Evolutionary conservation across 2,329 filamentous ascomycete genomes (phyloP).

Genomic region (Immersiporthe knoxdaviesiana): DNA sequence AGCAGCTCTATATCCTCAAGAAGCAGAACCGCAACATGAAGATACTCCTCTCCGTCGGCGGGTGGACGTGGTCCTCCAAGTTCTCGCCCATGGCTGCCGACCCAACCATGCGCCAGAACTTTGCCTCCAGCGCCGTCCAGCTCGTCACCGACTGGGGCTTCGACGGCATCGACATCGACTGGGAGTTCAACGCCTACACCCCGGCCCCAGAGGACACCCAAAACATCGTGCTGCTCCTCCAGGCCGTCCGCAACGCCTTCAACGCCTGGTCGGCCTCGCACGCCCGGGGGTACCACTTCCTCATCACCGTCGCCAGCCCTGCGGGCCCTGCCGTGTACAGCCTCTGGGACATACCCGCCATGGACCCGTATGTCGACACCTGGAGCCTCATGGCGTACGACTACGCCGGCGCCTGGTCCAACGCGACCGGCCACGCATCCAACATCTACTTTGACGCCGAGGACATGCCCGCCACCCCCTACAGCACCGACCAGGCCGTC

Average conservation of each 20-base stretch:
- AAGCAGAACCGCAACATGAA: conserved; percentile 77
- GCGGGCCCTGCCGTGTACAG: conserved; percentile 50
- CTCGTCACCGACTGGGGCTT: conserved; percentile 70
- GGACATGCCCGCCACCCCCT: conserved; percentile 64
- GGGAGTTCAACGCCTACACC: conserved; percentile 54
- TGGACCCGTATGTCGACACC: conserved; percentile 54
- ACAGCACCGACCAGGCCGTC: conserved; percentile 69
- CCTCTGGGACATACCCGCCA: conserved; percentile 48
- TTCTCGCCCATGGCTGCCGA: conserved; percentile 68
- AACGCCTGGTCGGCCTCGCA: conserved; percentile 36
- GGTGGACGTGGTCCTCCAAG: conserved; percentile 75
- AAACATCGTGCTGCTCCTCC: conserved; percentile 47
- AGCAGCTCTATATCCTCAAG: conserved; percentile 77
- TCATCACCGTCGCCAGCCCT: conserved; percentile 41
- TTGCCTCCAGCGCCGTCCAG: conserved; percentile 70
- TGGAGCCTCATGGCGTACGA: conserved; percentile 72
- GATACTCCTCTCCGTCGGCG: conserved; percentile 78
- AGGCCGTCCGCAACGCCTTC: conserved; percentile 45
- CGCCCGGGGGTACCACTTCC: conserved; percentile 39
- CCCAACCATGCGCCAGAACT: conserved; percentile 61
- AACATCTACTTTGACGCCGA: conserved; percentile 63
- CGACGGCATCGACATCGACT: conserved; percentile 61
- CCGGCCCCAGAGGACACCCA: conserved; percentile 42
- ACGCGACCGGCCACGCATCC: conserved; percentile 64
- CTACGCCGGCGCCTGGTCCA: conserved; percentile 69